These are phyloP conservation scores for Pichia paraexigua DNA, from an alignment of 805 yeast genomes.

Conservation along the genomic window DNA sequence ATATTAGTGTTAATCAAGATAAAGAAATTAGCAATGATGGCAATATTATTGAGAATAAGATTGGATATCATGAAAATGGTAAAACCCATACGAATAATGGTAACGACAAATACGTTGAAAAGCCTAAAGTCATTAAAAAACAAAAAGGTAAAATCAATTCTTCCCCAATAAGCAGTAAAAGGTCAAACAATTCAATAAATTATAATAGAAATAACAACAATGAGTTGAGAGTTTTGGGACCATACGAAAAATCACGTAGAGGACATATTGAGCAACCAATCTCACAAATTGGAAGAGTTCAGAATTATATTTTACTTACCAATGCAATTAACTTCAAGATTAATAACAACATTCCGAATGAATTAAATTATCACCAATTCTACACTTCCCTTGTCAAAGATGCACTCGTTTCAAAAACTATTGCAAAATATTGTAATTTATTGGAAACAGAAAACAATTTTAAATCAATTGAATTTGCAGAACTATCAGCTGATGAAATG, in stretches of 20 bases:
- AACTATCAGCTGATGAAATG: neutral
- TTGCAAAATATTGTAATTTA: neutral
- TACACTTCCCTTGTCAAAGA: neutral
- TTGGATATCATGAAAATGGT: no score
- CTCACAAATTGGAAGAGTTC: neutral
- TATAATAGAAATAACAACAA: no score
- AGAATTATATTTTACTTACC: neutral
- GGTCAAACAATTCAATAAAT: neutral
- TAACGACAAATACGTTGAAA: neutral
- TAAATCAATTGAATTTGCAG: neutral
- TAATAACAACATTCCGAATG: neutral
- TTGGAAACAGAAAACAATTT: neutral
- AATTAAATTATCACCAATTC: neutral
- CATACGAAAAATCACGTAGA: neutral
- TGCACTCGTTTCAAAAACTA: neutral
- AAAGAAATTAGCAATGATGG: neutral
- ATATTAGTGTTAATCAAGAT: neutral
- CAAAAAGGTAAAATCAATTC: no score
- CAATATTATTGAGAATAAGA: no score
- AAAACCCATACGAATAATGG: neutral
- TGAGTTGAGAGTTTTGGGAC: neutral
- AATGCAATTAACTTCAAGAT: neutral
- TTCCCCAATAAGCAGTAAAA: no score
- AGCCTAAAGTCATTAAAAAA: neutral
- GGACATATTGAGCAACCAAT: neutral